Percentiles rank a stretch among this genome's conserved stretches.
These are phyloP conservation scores for Leishmania arabica DNA, from an alignment of 208 protist species.

Conservation along the genomic window DNA sequence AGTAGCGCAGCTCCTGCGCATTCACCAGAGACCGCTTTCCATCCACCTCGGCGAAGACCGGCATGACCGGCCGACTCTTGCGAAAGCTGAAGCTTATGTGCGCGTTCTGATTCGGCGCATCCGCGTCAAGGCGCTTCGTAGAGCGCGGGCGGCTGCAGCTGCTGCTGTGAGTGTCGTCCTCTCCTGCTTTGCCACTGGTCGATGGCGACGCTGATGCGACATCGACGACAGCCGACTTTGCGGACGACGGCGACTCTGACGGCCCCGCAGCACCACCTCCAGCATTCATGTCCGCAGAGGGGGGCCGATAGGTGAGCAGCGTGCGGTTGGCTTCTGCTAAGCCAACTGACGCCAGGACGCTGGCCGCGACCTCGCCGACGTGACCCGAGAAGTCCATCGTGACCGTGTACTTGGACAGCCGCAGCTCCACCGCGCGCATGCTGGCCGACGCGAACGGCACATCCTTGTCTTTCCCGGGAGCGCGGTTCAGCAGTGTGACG, in stretches of 20 bases:
- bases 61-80: slow-evolving; percentile 74
- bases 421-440: slow-evolving; percentile 49
- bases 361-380: slow-evolving; percentile 43
- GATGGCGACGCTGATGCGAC: background rate
- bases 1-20: slow-evolving; percentile 77
- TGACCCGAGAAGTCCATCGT: slow-evolving; percentile 68
- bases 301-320: slow-evolving; percentile 39
- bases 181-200: background rate
- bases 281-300: background rate
- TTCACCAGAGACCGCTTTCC: slow-evolving; percentile 69
- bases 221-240: background rate
- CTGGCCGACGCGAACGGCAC: slow-evolving; percentile 50
- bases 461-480: slow-evolving; percentile 41
- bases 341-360: slow-evolving; percentile 44
- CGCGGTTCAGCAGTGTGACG: slow-evolving; percentile 67
- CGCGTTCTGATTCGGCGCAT: background rate
- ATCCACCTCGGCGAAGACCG: slow-evolving; percentile 57
- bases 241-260: background rate
- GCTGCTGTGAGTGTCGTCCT: background rate
- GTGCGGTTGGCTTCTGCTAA: slow-evolving; percentile 42
- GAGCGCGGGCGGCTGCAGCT: background rate
- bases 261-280: background rate
- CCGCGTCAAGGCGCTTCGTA: background rate
- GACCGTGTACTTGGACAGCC: slow-evolving; percentile 66
- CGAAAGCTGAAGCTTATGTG: slow-evolving; percentile 77